phyloP scores from a whole-genome alignment of 2,329 filamentous ascomycete genomes.

The Fusarium goolgardi region DNA sequence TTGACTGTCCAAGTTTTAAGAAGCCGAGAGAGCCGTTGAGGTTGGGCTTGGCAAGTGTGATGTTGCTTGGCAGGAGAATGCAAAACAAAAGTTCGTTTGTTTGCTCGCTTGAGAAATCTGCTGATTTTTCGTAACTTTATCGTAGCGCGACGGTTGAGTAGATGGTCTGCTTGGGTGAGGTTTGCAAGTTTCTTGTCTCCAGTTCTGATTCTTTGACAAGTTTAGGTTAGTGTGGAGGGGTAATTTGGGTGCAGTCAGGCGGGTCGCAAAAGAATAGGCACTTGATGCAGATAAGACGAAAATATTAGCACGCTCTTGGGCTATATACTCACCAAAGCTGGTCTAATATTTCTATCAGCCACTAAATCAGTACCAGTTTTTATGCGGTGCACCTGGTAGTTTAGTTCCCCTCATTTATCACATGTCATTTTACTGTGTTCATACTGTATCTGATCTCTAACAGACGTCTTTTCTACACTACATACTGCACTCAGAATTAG shows the following conservation, averaged over 20 bases:
- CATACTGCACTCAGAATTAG: conserved; percentile 21
- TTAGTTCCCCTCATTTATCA: conserved; percentile 11
- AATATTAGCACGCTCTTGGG: no score
- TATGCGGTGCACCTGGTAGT: neutral
- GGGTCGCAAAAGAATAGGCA: no score
- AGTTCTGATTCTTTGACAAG: conserved; percentile 14
- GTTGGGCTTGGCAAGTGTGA: neutral
- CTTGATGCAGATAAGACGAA: no score
- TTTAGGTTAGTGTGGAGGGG: conserved; percentile 44
- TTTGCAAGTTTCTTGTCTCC: conserved; percentile 6
- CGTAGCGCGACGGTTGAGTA: conserved; percentile 15
- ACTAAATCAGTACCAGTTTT: no score
- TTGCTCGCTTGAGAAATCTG: neutral
- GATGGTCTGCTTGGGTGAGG: conserved; percentile 12
- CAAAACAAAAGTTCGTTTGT: conserved; percentile 15
- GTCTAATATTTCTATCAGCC: no score
- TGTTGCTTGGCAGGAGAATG: neutral
- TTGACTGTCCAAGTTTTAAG: no score
- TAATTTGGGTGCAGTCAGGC: conserved; percentile 14
- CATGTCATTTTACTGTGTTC: conserved; percentile 35
- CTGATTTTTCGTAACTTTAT: conserved; percentile 18
- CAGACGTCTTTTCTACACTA: conserved; percentile 3
- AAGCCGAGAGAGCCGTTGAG: conserved; percentile 23
- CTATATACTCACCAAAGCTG: no score
- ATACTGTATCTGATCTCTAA: conserved; percentile 18